Base-by-base conservation (phyloP, 2,329 filamentous ascomycete species). In the Nannizziopsis arthrosporioides region DNA sequence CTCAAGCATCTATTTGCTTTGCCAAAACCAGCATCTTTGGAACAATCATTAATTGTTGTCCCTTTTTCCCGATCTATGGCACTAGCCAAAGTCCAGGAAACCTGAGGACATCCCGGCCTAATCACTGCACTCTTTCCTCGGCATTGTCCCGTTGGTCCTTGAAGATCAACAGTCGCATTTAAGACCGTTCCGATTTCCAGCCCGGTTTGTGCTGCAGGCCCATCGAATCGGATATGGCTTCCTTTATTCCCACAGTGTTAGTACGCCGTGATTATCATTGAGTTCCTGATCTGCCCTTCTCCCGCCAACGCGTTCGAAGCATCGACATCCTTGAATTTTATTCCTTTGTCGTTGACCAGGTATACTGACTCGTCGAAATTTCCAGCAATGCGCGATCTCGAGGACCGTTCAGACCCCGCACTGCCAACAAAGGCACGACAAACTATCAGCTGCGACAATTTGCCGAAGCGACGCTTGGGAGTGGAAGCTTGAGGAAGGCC, bases 391-490 rank as follows among this genome's bases (percentile, higher is more conserved):
- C 88, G 66, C 84, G 88, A 61, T 87, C 85, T 57, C 81, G 85
- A 67, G 88, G 85, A 61, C 85, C 92, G 57, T 96, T 96, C 73
- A 87, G 89, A 63, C 86, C 90, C 34, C 85, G 89, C 61, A 83
- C 83, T 53, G 73, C 82, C 38, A 84, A 82, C 61, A 93, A 92
- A 66, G 88, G 89, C 50, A 93, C 87, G 47, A 85, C 80, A 58
- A 93, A 77, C 66, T 94, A 94, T 73, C 92, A 96, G 69, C 75
- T 98, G 57, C 84, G 92, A 67, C 92, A 98, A 67, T 98, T 96
- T 75, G 92, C 92, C 45, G 93, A 98, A 68, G 92, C 93, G 40
- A 98, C 92, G 9, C 76, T 98, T 34, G 92, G 92, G 32, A 93
- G 87, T 58, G 92, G 92, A 42, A 95, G 89, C 68, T 71, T 98